Conservation (phyloP, 192 early-diverging fungal species). For the Umbelopsis sp. region DNA sequence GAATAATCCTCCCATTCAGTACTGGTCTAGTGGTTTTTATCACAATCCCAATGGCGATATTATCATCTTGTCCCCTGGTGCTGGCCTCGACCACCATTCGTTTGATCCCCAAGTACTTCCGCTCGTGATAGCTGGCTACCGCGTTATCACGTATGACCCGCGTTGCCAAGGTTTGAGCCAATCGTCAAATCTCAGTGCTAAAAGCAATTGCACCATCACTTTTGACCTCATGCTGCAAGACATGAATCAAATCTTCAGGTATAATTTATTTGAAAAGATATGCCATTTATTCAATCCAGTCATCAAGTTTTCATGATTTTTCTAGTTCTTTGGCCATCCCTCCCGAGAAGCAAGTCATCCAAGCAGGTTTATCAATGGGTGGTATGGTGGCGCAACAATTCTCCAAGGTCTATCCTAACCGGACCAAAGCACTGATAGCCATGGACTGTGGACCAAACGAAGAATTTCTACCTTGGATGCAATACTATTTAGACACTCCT, state of each 20-base stretch:
- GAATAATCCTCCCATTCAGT: neutral
- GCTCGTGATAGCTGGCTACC: neutral
- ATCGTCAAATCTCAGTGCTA: neutral
- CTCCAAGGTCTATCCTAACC: neutral
- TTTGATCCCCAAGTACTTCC: slow-evolving; percentile 3
- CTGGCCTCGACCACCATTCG: slow-evolving; percentile 15
- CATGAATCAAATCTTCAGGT: neutral
- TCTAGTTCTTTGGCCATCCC: neutral
- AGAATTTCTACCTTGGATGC: neutral
- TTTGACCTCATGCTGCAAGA: slow-evolving; percentile 21
- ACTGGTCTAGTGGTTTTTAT: neutral
- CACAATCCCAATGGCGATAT: neutral
- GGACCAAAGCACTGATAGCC: slow-evolving; percentile 8
- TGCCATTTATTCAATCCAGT: neutral
- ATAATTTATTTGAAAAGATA: neutral
- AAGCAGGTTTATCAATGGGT: slow-evolving; percentile 20
- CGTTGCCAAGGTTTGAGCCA: slow-evolving; percentile 20
- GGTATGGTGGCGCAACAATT: slow-evolving; percentile 20
- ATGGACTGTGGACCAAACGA: slow-evolving; percentile 19
- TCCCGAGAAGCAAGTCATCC: neutral
- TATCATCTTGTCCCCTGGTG: slow-evolving; percentile 1
- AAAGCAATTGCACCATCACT: neutral
- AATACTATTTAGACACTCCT: neutral
- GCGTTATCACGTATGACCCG: slow-evolving; percentile 10
- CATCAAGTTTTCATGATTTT: neutral